Evolutionary conservation across 306 rosid genomes (phyloP), one percentile per base, ranked within the genome.

Genomic region (Prinsepia uniflora): DNA sequence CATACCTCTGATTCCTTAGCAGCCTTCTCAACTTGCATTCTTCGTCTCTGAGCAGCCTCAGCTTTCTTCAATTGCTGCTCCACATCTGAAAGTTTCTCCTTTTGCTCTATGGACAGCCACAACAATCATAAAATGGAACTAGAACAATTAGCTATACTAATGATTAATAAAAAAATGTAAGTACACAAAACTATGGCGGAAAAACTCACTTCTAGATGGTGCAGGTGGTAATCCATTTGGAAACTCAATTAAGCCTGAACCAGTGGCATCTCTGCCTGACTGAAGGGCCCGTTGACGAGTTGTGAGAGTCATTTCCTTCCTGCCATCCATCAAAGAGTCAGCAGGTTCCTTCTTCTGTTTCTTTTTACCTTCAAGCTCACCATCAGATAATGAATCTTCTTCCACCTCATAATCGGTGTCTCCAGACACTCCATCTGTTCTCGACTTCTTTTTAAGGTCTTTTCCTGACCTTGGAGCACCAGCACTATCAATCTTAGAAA

Each of bases 151-250:
- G 67, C 47, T 40, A 64, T 7, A 40, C 6, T 6, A 64, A 30
- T 30, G 36, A 30, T 30, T 30, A 74, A 83, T 64, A 57, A 48
- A 45, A 0, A 42, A 58, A 41, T 54, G 24, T 0, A 47, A 15
- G 36, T 22, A 43, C 18, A 65, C 36, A 30, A 71, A 55, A 72
- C n/a, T 8, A 41, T 12, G 48, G 22, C 43, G 48, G 52, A 72
- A 72, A 81, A 60, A 72, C 99, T 86, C 84, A 95, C 97, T 95
- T 88, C 99, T 86, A 48, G 99, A 77, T 1, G 96, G 92, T 48
- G 92, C 97, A 72, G 96, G 97, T 6, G 96, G 97, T 67, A 95
- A 81, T 69, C 99, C 99, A 54, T 95, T 89, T n/a, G 97, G 99
- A 82, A 91, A 95, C 78, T 95, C 96, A 2, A 95, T 84, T 74